A percentile compares a stretch with the other conserved stretches of the same genome.
These are phyloP conservation scores for Asterella californica DNA, from an alignment of 225 moss, liverwort and hornwort genomes.

Conservation along the genomic window DNA sequence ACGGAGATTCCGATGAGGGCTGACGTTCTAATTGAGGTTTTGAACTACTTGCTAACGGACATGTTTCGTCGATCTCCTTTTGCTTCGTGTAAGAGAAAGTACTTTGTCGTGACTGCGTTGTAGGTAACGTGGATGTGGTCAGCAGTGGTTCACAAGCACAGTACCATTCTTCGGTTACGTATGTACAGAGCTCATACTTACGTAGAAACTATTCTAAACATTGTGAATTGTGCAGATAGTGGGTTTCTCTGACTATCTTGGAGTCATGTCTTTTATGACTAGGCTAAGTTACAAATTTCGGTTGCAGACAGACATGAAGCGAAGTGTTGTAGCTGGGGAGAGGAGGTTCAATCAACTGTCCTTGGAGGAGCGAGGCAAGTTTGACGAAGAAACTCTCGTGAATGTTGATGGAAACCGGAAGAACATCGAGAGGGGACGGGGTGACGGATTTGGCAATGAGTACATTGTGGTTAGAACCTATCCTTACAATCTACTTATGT, in stretches of 20 bases:
- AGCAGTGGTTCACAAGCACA: too few relatives aligned
- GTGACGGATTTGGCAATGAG: slow-evolving; percentile 82
- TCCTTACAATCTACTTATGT: neutral
- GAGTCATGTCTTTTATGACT: neutral
- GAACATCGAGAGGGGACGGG: slow-evolving; percentile 49
- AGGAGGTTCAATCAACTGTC: slow-evolving; percentile 76
- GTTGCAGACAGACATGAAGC: slow-evolving; percentile 61
- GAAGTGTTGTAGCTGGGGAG: slow-evolving; percentile 59
- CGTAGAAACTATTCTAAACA: neutral
- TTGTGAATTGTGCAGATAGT: neutral
- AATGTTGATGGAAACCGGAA: slow-evolving; percentile 81
- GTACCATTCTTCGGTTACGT: too few relatives aligned
- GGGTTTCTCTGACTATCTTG: neutral
- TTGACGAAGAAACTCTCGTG: slow-evolving; percentile 87
- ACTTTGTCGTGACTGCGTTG: too few relatives aligned
- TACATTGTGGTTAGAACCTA: slow-evolving; percentile 66
- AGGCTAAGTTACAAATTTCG: slow-evolving; percentile 9
- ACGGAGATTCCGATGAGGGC: too few relatives aligned
- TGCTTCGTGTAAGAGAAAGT: too few relatives aligned
- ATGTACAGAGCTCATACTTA: too few relatives aligned
- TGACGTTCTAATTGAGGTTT: too few relatives aligned
- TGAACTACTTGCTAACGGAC: too few relatives aligned
- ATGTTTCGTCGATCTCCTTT: too few relatives aligned
- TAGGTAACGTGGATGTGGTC: too few relatives aligned
- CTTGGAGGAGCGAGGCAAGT: slow-evolving; percentile 87